Evolutionary conservation across 257 asterid genomes (phyloP), one percentile per base, ranked within the genome.

Genomic region (Thymus mandschuricus): DNA sequence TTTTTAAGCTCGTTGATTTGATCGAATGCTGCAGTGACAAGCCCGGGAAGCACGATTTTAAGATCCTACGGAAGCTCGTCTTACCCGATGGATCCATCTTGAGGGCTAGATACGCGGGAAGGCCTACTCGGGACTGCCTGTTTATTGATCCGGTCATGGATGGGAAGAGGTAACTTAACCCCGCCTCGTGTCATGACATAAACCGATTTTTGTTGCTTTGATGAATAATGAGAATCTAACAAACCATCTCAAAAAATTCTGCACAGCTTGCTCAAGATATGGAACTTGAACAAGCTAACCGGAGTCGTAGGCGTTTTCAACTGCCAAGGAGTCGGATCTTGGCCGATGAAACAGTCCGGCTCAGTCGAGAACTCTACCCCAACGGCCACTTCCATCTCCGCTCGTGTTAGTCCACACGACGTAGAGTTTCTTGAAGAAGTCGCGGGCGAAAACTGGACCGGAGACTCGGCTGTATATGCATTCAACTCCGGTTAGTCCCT

Each of bases 301-400:
- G 92, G 95, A 35, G 82, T 88, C 3, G 59, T 88, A 2, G 95
- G 92, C 6, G 86, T 80, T 73, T 88, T 88, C 80, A 88, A 90
- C 85, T 90, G 91, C 80, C 95, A 88, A 83, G 95, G 91, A 2
- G 87, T 85, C 1, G 96, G 91, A 80, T 54, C 29, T 66, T 86
- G 92, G 94, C 85, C 62, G 7, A 69, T 84, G 86, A 78, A 84
- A 68, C 78, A 83, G 65, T 75, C 78, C 0, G 79, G 76, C 7
- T 65, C 64, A 35, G 28, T 65, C 8, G 55, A 13, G 9, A 72
- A 34, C 68, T 13, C 77, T 41, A 11, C 54, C 13, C 57, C 29
- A 9, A 11, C 4, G 15, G 5, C 27, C 28, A 30, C 31, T 30
- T 44, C 74, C 1, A 60, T 87, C 28, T 48, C 81, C 0, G 86